A percentile compares a stretch with the other conserved stretches of the same genome.
Evolutionary conservation across 202 grass and related monocot genomes (phyloP).

Genomic region (Setaria viridis): DNA sequence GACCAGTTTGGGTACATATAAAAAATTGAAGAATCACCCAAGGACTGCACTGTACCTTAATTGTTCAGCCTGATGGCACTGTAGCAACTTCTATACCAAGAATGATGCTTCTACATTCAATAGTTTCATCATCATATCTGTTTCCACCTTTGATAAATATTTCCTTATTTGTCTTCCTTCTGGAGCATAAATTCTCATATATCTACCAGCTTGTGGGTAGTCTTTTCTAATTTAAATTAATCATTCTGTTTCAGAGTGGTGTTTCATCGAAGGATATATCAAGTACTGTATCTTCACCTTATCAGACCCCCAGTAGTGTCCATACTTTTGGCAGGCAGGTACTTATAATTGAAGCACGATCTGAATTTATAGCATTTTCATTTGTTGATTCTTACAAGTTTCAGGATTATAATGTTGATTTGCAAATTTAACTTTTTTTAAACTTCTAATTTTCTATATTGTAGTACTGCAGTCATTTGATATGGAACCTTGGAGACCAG

Average conservation of each 20-base stretch:
- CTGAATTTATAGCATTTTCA: conserved; percentile 19
- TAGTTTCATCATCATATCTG: background rate
- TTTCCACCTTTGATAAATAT: conserved; percentile 5
- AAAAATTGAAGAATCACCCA: background rate
- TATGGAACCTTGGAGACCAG: background rate
- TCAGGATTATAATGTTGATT: background rate
- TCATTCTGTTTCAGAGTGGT: conserved; percentile 47
- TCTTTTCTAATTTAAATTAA: conserved; percentile 35
- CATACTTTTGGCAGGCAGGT: conserved; percentile 67
- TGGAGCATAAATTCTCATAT: background rate
- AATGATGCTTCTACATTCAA: background rate
- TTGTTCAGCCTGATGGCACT: background rate
- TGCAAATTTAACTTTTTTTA: background rate
- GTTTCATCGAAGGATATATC: conserved; percentile 48
- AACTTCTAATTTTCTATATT: conserved; percentile 4
- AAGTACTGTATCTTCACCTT: conserved; percentile 42
- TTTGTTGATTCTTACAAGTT: conserved; percentile 20
- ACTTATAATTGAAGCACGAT: conserved; percentile 38
- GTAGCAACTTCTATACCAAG: background rate
- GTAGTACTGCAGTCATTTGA: background rate
- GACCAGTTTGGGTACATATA: background rate
- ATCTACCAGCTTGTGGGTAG: background rate
- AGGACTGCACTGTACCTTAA: conserved; percentile 17
- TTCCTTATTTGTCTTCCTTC: conserved; percentile 4
- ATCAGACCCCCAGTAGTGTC: conserved; percentile 38